A percentile compares a stretch with the other conserved stretches of the same genome.
Evolutionary conservation across 495 filamentous ascomycete species (phyloP).

Genomic region (Cetradonia linearis): DNA sequence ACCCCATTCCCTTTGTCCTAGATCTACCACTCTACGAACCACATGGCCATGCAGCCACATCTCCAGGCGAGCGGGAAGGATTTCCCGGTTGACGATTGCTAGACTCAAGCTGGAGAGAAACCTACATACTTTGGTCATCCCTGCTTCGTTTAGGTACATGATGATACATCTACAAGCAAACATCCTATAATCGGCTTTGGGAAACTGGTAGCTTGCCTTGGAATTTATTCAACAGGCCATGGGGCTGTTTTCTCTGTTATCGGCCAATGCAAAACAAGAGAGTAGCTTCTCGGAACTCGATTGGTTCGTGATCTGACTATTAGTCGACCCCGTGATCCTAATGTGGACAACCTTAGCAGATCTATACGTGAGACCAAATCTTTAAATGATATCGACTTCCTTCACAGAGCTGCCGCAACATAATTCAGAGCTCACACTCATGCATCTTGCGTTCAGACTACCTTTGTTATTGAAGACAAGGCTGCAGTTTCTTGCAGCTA

Average conservation of each 20-base stretch:
- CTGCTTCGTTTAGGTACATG: constrained; percentile 11
- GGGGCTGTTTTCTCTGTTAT: neutral
- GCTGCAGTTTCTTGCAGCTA: constrained; percentile 3
- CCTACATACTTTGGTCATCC: constrained; percentile 8
- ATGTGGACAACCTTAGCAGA: constrained; percentile 3
- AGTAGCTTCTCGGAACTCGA: neutral
- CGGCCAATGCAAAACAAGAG: constrained; percentile 6
- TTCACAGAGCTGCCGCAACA: neutral
- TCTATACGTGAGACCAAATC: neutral
- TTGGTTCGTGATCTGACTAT: constrained; percentile 10
- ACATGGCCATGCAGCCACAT: constrained; percentile 14
- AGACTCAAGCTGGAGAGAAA: constrained; percentile 5
- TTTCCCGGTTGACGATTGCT: constrained; percentile 2
- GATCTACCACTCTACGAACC: constrained; percentile 1
- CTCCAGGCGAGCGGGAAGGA: constrained; percentile 4
- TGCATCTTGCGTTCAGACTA: neutral
- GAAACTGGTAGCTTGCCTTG: constrained; percentile 1
- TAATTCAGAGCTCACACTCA: neutral
- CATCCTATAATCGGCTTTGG: constrained; percentile 9
- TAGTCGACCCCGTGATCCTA: neutral
- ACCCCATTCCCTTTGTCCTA: neutral
- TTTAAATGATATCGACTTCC: constrained; percentile 9
- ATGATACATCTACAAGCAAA: neutral
- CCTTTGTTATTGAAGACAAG: neutral
- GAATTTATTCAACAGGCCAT: constrained; percentile 5